Conservation (phyloP, 2,329 filamentous ascomycete genomes). For the Ascochyta lentis region DNA sequence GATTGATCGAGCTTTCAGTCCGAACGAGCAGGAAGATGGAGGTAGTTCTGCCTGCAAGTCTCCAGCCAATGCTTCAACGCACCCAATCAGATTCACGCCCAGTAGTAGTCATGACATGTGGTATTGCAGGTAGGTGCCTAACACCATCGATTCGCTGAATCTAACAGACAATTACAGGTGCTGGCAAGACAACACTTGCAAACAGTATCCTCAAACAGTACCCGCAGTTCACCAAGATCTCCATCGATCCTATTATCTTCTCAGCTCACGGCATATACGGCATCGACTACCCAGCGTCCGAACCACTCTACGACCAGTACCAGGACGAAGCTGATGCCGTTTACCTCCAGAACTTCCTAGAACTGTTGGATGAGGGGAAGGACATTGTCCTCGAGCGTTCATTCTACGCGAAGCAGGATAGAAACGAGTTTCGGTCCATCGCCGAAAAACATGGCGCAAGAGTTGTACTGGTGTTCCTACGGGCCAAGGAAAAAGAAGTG, state of each 20-base stretch:
- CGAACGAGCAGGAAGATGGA: background rate
- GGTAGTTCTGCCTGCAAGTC: background rate
- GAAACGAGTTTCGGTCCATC: conserved; percentile 10
- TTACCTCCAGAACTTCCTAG: conserved; percentile 6
- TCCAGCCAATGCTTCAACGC: conserved; percentile 1
- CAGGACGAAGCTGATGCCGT: conserved; percentile 9
- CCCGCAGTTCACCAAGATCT: conserved; percentile 13
- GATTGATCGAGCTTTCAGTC: background rate
- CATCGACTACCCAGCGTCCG: conserved; percentile 15
- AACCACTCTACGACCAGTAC: conserved; percentile 10
- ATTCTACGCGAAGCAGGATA: conserved; percentile 21
- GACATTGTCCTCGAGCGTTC: conserved; percentile 20
- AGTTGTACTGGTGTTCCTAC: conserved; percentile 18
- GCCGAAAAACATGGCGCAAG: conserved; percentile 11
- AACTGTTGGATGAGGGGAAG: background rate
- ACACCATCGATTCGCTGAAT: too few species aligned
- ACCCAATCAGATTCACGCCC: conserved; percentile 5
- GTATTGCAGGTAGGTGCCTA: conserved; percentile 11
- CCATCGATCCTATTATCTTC: conserved; percentile 17
- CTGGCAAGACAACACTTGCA: conserved; percentile 21
- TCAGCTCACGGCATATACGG: conserved; percentile 17
- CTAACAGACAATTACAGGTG: background rate
- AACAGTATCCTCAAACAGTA: conserved; percentile 3
- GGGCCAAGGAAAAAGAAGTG: conserved; percentile 10
- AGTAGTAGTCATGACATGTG: conserved; percentile 17